Evolutionary conservation across 2,329 filamentous ascomycete species (phyloP).

Genomic region (Aspergillus awamori): DNA sequence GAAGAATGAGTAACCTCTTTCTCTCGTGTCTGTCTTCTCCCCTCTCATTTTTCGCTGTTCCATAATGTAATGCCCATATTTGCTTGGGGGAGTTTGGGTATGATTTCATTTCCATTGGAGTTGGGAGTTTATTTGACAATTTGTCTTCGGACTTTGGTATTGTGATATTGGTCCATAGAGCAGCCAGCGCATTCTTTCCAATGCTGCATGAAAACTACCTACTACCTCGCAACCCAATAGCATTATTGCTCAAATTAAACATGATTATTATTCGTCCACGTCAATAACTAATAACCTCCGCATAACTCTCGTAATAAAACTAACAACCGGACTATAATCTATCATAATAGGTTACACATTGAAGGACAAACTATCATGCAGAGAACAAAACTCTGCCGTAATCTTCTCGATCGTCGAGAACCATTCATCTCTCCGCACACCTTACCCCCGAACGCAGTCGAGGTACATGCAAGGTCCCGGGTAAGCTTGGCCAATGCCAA

Average conservation of each 20-base stretch:
- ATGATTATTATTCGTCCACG: background rate
- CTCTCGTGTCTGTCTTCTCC: background rate
- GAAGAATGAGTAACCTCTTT: slow-evolving; percentile 22
- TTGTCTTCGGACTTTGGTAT: background rate
- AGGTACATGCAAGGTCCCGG: background rate
- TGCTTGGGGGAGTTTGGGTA: slow-evolving; percentile 10
- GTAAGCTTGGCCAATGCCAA: background rate
- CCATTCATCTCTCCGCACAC: background rate
- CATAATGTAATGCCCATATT: background rate
- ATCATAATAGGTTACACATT: background rate
- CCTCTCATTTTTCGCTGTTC: slow-evolving; percentile 4
- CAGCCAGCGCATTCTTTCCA: background rate
- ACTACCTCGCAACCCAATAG: too few relatives aligned
- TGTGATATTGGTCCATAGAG: slow-evolving; percentile 2
- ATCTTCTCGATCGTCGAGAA: background rate
- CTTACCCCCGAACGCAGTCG: background rate
- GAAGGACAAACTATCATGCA: slow-evolving; percentile 10
- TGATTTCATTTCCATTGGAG: slow-evolving; percentile 11
- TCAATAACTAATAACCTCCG: background rate
- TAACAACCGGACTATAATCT: background rate
- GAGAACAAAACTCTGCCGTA: background rate
- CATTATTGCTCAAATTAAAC: too few relatives aligned
- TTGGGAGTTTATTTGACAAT: background rate
- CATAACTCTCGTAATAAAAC: background rate
- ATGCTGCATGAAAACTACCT: background rate